Evolutionary conservation across 2,329 filamentous ascomycete species (phyloP).

Genomic region (Remersonia thermophila): DNA sequence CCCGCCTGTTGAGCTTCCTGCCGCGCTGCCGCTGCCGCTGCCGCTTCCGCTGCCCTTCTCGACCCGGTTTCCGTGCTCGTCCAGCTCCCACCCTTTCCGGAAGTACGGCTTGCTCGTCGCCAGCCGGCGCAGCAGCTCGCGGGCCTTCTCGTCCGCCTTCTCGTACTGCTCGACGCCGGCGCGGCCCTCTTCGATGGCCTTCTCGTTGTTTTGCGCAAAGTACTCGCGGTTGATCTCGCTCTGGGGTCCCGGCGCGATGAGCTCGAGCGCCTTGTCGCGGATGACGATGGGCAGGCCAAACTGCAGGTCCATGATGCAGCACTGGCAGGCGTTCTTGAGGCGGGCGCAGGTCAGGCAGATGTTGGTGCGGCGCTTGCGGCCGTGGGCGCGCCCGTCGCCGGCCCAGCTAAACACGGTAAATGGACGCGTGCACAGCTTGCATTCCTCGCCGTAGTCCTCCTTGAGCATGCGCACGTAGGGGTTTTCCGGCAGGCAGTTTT

Average conservation of each 20-base stretch:
- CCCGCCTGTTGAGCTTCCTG: constrained; percentile 22
- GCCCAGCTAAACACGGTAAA: constrained; percentile 97
- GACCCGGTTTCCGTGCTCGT: constrained; percentile 37
- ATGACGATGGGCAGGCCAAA: constrained; percentile 93
- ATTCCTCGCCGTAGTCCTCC: constrained; percentile 83
- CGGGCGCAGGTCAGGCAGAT: constrained; percentile 95
- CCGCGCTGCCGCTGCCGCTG: constrained; percentile 23
- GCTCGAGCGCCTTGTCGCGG: constrained; percentile 90
- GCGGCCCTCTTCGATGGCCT: constrained; percentile 83
- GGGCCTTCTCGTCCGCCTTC: constrained; percentile 92
- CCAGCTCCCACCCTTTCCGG: constrained; percentile 69
- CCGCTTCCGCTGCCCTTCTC: constrained; percentile 24
- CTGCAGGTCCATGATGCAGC: constrained; percentile 94
- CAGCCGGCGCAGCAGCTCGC: constrained; percentile 71
- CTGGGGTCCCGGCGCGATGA: constrained; percentile 86
- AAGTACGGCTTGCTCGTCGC: constrained; percentile 94
- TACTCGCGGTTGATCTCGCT: constrained; percentile 94
- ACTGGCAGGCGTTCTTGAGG: constrained; percentile 97
- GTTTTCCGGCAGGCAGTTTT: constrained; percentile 90
- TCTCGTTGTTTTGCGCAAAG: constrained; percentile 95
- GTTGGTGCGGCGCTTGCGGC: constrained; percentile 84
- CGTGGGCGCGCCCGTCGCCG: constrained; percentile 63
- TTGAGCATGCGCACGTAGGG: constrained; percentile 99
- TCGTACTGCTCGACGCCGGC: constrained; percentile 82
- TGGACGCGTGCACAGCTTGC: constrained; percentile 80